phyloP scores from a whole-genome alignment of 345 rosid species.

The Litchi chinensis region DNA sequence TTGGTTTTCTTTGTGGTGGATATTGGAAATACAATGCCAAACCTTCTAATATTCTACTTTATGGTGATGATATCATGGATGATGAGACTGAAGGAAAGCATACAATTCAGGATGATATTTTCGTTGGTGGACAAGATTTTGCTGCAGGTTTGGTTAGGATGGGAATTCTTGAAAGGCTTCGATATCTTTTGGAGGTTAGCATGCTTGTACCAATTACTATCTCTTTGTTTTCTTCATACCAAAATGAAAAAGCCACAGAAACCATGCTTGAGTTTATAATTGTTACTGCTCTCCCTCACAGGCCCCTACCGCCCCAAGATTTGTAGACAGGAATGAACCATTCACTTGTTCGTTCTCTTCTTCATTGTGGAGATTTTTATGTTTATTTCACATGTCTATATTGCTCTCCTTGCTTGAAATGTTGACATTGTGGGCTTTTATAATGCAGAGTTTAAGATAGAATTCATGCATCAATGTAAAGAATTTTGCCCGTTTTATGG shows the following conservation, averaged over 20 bases:
- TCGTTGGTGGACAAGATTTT: slow-evolving; percentile 89
- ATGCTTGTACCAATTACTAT: background rate
- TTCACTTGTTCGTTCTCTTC: background rate
- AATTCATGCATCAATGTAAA: background rate
- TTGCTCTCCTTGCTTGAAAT: background rate
- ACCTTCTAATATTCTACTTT: slow-evolving; percentile 66
- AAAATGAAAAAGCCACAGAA: background rate
- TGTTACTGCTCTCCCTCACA: too few species aligned
- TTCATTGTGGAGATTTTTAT: slow-evolving; percentile 1
- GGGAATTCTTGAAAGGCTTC: slow-evolving; percentile 79
- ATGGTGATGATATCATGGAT: slow-evolving; percentile 44
- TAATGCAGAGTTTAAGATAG: background rate
- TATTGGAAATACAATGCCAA: slow-evolving; percentile 96
- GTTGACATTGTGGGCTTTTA: background rate
- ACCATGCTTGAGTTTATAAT: slow-evolving; percentile 4
- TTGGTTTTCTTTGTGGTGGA: slow-evolving; percentile 79
- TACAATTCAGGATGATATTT: slow-evolving; percentile 83
- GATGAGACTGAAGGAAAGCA: slow-evolving; percentile 60
- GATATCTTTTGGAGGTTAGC: slow-evolving; percentile 76
- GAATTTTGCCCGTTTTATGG: background rate
- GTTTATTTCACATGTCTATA: background rate
- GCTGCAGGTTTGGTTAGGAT: slow-evolving; percentile 89
- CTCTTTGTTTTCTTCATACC: background rate
- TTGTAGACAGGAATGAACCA: background rate
- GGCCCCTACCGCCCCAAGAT: too few species aligned